These are phyloP conservation scores for Erysimum cheiri DNA, from an alignment of 441 rosid species.

Conservation along the genomic window DNA sequence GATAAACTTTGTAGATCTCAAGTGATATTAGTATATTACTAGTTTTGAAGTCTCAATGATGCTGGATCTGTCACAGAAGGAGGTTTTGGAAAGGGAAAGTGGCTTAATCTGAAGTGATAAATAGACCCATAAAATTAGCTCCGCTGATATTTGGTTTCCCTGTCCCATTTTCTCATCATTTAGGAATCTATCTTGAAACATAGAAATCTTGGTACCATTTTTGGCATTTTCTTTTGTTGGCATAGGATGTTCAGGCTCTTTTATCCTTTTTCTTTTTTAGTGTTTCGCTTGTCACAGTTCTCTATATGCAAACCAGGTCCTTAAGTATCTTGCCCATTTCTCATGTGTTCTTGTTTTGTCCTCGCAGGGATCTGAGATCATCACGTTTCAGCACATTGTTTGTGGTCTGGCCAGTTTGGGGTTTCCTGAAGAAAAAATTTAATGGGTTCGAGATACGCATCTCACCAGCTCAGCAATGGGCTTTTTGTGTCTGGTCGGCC, in stretches of 20 bases:
- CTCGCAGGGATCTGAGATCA: constrained; percentile 46
- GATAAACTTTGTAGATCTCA: neutral
- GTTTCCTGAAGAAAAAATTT: constrained; percentile 58
- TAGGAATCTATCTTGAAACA: neutral
- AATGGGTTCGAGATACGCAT: constrained; percentile 99
- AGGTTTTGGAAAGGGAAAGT: constrained; percentile 1
- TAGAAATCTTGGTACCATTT: neutral
- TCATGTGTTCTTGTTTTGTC: constrained; percentile 23
- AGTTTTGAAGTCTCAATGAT: neutral
- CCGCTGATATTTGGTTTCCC: neutral
- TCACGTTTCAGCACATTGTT: constrained; percentile 30
- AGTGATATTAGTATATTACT: neutral
- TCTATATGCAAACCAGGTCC: neutral
- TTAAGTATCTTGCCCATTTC: constrained; percentile 11
- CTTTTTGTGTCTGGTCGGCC: constrained; percentile 94
- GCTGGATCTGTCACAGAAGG: constrained; percentile 8
- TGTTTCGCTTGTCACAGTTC: constrained; percentile 19
- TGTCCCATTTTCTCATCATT: neutral
- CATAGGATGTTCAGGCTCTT: neutral
- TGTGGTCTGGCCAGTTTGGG: constrained; percentile 42
- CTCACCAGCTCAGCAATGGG: constrained; percentile 98
- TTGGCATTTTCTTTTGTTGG: neutral
- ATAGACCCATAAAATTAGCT: neutral
- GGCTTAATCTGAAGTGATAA: neutral
- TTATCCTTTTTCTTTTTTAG: neutral